Evolutionary conservation across 768 basidiomycete species (phyloP), one percentile per base, ranked within the genome.

Genomic region (Suillus decipiens): DNA sequence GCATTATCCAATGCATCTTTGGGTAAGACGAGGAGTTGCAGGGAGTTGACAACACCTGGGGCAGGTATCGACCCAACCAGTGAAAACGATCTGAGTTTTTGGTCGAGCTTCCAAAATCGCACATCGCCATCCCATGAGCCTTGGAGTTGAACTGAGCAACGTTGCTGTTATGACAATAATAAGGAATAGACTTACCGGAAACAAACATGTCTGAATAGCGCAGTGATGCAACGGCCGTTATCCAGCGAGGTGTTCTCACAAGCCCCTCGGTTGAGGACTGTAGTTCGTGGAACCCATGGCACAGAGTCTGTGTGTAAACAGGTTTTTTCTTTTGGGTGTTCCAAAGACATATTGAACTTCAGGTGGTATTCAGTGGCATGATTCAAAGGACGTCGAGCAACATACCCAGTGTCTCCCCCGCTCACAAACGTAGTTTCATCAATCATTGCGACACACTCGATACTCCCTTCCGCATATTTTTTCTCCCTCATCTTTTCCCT

Each of bases 391-490:
- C 51, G 22, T 57, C 12, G 54, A 42, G 56, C 33, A 9, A 84
- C 90, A 64, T 74, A 95, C 95, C 96, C 97, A 71, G 92, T 96
- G 74, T 99, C 96, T 5, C 97, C 97, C 1, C 96, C 96, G 66
- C 88, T 96, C 42, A 99, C 77, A 73, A 99, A 96, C 7, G 89
- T 93, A 39, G 85, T 85, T 77, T 99, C 96, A 74, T 99, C 97
- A 60, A 99, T 82, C 95, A 99, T 95, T 15, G 92, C 89, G 17
- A 96, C 89, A 67, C 89, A 90, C 61, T 99, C 96, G 58, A 98
- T 80, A 69, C 92, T 95, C 0, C 95, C 96, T 73, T 99, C 97
- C 10, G 95, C 79, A 68, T 89, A 96, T 64, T 73, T 75, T 61
- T 76, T 77, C 63, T 80, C 82, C 45, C 80, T 78, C 59, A 69